Conservation (phyloP, 352 stramenopile genomes). For the Aphanomyces euteiches region DNA sequence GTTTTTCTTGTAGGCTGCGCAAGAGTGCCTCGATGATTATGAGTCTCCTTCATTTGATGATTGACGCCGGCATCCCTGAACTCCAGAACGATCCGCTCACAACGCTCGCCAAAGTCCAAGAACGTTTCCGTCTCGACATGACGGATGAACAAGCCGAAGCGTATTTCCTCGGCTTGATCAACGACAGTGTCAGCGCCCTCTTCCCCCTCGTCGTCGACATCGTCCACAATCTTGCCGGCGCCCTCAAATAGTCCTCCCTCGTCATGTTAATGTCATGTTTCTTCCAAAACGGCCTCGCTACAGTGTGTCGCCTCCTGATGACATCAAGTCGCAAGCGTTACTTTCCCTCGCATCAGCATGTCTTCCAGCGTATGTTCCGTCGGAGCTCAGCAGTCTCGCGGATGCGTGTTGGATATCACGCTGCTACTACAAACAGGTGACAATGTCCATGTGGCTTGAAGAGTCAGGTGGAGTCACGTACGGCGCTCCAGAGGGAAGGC, state of each 20-base stretch:
- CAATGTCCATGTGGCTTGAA: too few species aligned
- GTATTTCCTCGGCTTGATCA: slow-evolving; percentile 96
- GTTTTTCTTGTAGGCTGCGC: slow-evolving; percentile 64
- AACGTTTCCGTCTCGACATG: slow-evolving; percentile 96
- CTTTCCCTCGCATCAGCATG: too few species aligned
- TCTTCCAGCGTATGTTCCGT: too few species aligned
- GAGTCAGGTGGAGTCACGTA: too few species aligned
- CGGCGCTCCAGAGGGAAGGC: too few species aligned
- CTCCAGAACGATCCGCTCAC: slow-evolving; percentile 81
- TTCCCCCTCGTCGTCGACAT: slow-evolving; percentile 84
- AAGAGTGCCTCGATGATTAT: slow-evolving; percentile 98
- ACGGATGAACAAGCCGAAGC: slow-evolving; percentile 96
- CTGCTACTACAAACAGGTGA: too few species aligned
- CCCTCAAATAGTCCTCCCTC: not conserved
- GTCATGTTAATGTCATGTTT: too few species aligned
- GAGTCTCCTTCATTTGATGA: slow-evolving; percentile 98
- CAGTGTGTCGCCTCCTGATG: too few species aligned
- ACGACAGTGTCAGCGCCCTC: slow-evolving; percentile 92
- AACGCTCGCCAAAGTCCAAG: slow-evolving; percentile 88
- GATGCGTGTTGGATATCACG: too few species aligned
- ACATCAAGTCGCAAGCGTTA: too few species aligned
- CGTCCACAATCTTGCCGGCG: slow-evolving; percentile 62
- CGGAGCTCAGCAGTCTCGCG: too few species aligned
- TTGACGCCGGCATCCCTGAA: slow-evolving; percentile 96
- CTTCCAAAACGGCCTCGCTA: too few species aligned